Percentiles rank a stretch among this genome's conserved stretches.
Evolutionary conservation across 768 basidiomycete species (phyloP).

Genomic region (Trametes cinnabarina): DNA sequence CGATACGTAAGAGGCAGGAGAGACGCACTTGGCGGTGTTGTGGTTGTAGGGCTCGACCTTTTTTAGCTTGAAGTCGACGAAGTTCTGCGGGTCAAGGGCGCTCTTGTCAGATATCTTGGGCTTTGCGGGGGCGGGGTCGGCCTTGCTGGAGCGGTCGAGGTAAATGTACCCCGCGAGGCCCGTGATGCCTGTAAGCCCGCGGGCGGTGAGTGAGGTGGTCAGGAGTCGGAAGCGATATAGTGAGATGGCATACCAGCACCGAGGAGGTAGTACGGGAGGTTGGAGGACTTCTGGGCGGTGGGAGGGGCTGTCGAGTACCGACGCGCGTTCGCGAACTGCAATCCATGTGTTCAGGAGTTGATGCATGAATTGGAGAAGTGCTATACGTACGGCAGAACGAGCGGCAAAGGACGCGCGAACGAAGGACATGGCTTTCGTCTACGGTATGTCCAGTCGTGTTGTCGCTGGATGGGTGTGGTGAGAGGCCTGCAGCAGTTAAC

Average conservation of each 20-base stretch:
- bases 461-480: too few relatives aligned
- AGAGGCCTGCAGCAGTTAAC: background rate
- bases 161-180: constrained; percentile 48
- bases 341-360: background rate
- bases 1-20: background rate
- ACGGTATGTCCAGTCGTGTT: too few relatives aligned
- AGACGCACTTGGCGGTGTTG: constrained; percentile 75
- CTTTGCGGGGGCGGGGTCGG: constrained; percentile 17
- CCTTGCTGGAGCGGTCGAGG: constrained; percentile 36
- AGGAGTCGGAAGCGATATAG: too few relatives aligned
- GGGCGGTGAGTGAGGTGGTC: constrained; percentile 30
- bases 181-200: constrained; percentile 31
- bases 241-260: constrained; percentile 48
- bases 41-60: constrained; percentile 87
- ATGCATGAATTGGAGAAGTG: background rate
- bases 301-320: constrained; percentile 47
- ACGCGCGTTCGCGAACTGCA: constrained; percentile 34
- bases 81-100: constrained; percentile 72
- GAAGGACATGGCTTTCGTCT: constrained; percentile 26
- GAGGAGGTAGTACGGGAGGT: constrained; percentile 46
- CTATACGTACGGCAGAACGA: constrained; percentile 15
- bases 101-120: constrained; percentile 49
- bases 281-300: constrained; percentile 44
- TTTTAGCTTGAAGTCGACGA: constrained; percentile 79
- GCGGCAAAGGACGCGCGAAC: constrained; percentile 21